phyloP scores from a whole-genome alignment of 129 eudicot genomes.

The Rutidosis leptorrhynchoides region DNA sequence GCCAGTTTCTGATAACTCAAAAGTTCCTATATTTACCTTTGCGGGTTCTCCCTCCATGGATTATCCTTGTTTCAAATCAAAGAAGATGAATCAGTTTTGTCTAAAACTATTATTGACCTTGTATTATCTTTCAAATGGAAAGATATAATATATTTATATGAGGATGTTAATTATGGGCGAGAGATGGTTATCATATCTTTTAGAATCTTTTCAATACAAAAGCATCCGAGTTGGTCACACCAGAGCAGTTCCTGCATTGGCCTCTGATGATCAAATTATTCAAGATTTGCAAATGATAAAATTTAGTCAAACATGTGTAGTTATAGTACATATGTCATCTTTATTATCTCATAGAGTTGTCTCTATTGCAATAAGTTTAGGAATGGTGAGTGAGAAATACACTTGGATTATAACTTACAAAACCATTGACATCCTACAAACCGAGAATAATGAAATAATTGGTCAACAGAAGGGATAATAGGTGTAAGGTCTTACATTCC shows the following conservation, averaged over 20 bases:
- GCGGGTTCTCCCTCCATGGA: constrained; percentile 18
- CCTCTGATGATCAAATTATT: constrained; percentile 37
- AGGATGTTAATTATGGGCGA: constrained; percentile 31
- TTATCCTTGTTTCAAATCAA: constrained; percentile 37
- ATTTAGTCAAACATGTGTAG: constrained; percentile 16
- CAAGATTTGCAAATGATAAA: constrained; percentile 33
- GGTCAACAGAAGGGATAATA: constrained; percentile 40
- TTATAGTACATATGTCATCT: constrained; percentile 39
- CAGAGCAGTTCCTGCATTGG: constrained; percentile 25
- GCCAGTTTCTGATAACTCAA: constrained; percentile 29
- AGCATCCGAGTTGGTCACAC: constrained; percentile 19
- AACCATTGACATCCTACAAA: constrained; percentile 28
- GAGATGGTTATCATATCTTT: constrained; percentile 25
- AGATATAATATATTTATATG: constrained; percentile 31
- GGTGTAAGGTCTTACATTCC: constrained; percentile 46
- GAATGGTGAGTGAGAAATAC: constrained; percentile 46
- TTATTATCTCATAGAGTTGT: constrained; percentile 34
- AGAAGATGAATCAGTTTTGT: constrained; percentile 28
- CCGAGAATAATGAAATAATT: constrained; percentile 21
- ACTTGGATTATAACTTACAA: constrained; percentile 53
- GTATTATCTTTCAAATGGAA: constrained; percentile 36
- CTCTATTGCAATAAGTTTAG: constrained; percentile 24
- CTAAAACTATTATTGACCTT: constrained; percentile 32
- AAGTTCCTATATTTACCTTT: constrained; percentile 37
- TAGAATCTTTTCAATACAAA: constrained; percentile 31